Conservation (phyloP, 768 basidiomycete genomes). For the Gautieria morchelliformis region DNA sequence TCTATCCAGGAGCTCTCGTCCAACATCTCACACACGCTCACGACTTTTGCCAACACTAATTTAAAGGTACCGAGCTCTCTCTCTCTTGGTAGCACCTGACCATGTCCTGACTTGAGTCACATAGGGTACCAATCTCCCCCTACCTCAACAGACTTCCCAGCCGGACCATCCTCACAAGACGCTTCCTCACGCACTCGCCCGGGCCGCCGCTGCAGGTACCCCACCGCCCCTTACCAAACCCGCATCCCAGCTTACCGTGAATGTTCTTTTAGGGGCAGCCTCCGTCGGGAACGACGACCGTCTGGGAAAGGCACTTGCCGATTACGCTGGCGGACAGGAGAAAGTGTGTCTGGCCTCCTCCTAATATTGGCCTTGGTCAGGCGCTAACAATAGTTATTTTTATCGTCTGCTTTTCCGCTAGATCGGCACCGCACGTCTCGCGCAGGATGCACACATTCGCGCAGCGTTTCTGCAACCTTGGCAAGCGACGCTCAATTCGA, state of each 20-base stretch:
- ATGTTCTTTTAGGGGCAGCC: conserved; percentile 31
- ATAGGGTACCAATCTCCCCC: conserved; percentile 74
- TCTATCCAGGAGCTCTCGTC: conserved; percentile 64
- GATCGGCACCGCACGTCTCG: conserved; percentile 64
- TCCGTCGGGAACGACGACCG: conserved; percentile 49
- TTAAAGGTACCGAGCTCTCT: conserved; percentile 38
- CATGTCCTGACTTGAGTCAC: not conserved
- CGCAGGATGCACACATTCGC: conserved; percentile 69
- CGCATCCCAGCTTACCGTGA: not conserved
- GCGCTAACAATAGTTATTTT: not conserved
- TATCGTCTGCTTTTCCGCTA: conserved; percentile 7
- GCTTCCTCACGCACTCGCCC: conserved; percentile 85
- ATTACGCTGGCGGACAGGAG: conserved; percentile 79
- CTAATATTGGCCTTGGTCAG: not conserved
- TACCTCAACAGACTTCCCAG: conserved; percentile 51
- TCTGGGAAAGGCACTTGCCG: conserved; percentile 66
- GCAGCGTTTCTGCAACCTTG: conserved; percentile 68
- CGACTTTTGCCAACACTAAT: conserved; percentile 79
- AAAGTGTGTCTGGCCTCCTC: conserved; percentile 29
- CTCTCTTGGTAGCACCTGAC: not conserved
- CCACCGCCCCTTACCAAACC: not conserved
- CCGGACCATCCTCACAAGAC: conserved; percentile 79
- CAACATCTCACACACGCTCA: conserved; percentile 62
- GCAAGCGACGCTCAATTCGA: conserved; percentile 78
- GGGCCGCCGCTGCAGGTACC: conserved; percentile 54